Conservation (phyloP, 2,329 filamentous ascomycete species). For the Arthrinium phaeospermum region DNA sequence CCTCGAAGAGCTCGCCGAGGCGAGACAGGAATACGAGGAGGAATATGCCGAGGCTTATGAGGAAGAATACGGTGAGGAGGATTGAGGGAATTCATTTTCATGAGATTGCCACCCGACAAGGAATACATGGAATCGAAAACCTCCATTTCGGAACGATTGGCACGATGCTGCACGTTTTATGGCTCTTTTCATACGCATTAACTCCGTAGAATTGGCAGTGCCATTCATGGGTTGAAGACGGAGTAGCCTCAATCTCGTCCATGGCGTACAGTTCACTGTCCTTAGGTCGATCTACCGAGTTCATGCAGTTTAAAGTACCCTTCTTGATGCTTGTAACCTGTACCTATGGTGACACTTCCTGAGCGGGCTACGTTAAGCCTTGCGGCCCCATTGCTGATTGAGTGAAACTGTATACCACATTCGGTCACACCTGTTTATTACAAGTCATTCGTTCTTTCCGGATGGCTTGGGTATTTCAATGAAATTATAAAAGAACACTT, state of each 20-base stretch:
- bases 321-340: neutral
- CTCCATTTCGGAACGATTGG: neutral
- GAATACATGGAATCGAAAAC: neutral
- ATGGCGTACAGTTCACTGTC: neutral
- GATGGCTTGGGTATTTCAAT: too few relatives aligned
- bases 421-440: too few relatives aligned
- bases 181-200: neutral
- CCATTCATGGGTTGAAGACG: neutral
- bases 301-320: neutral
- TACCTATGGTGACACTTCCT: neutral
- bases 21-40: conserved; percentile 56
- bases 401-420: too few relatives aligned
- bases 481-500: too few relatives aligned
- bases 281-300: neutral
- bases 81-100: neutral
- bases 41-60: conserved; percentile 50
- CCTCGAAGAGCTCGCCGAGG: conserved; percentile 51
- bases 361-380: neutral
- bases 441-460: too few relatives aligned
- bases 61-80: conserved; percentile 24
- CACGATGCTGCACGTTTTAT: neutral
- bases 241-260: neutral
- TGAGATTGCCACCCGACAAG: neutral
- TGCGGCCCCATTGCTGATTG: too few relatives aligned
- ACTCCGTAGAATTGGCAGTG: neutral